Conservation (phyloP, 495 filamentous ascomycete genomes). For the Penicillium silybi region DNA sequence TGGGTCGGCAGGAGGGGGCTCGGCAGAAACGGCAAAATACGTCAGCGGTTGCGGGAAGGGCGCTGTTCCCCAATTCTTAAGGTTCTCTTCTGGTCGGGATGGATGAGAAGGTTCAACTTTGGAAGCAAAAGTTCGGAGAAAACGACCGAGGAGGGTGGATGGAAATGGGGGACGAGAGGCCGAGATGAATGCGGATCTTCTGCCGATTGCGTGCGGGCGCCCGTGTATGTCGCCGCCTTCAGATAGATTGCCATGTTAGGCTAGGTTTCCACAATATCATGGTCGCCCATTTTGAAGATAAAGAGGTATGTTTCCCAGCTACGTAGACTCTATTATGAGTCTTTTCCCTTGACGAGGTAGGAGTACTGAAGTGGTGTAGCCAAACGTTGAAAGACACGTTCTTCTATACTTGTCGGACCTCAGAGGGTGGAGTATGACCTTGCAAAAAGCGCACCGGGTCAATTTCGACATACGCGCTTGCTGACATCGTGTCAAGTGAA, state of each 20-base stretch:
- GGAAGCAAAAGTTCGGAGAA: neutral
- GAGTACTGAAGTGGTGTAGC: neutral
- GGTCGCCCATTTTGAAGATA: too few relatives aligned
- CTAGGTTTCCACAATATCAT: neutral
- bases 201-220: neutral
- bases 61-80: neutral
- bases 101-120: neutral
- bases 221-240: neutral
- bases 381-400: neutral
- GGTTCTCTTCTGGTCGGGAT: neutral
- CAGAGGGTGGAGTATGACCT: neutral
- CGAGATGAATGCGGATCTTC: neutral
- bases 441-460: neutral
- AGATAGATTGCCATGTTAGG: neutral
- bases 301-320: too few relatives aligned
- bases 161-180: neutral
- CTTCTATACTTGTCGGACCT: neutral
- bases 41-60: constrained; percentile 4
- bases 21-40: constrained; percentile 3
- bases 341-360: too few relatives aligned
- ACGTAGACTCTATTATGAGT: too few relatives aligned
- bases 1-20: neutral
- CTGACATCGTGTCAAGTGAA: neutral
- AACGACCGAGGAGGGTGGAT: neutral
- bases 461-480: neutral